Percentiles rank a stretch among this genome's conserved stretches.
These are phyloP conservation scores for Lactarius akahatsu DNA, from an alignment of 768 basidiomycete species.

Conservation along the genomic window DNA sequence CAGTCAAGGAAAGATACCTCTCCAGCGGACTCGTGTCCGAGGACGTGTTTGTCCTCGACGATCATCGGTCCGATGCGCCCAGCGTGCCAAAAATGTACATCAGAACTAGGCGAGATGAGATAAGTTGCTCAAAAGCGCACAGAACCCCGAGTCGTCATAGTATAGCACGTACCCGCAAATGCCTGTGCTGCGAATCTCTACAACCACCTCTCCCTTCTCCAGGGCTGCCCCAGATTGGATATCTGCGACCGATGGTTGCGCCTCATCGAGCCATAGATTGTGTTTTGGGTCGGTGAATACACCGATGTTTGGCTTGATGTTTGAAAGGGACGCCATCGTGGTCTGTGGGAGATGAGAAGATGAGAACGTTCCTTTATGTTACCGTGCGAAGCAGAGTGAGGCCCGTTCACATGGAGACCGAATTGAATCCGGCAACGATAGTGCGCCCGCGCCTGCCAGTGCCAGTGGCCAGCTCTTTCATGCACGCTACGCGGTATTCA, in stretches of 20 bases:
- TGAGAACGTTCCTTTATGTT: background rate
- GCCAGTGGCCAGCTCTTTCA: background rate
- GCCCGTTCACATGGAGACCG: background rate
- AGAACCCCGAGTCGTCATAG: too few species aligned
- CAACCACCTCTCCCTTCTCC: constrained; percentile 54
- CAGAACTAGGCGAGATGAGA: constrained; percentile 46
- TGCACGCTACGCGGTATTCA: too few species aligned
- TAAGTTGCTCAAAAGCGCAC: background rate
- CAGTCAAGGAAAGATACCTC: constrained; percentile 40
- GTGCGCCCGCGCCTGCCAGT: too few species aligned
- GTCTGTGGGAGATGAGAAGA: constrained; percentile 36
- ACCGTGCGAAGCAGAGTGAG: background rate
- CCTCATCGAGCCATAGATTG: constrained; percentile 35
- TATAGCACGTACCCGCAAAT: constrained; percentile 57
- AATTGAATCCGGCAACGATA: background rate
- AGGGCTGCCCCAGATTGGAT: constrained; percentile 18
- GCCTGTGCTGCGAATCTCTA: constrained; percentile 66
- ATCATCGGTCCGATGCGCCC: constrained; percentile 69
- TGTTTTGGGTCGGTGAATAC: constrained; percentile 29
- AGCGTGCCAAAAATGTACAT: constrained; percentile 74
- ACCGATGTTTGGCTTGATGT: constrained; percentile 29
- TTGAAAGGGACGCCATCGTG: constrained; percentile 4
- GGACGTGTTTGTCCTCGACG: constrained; percentile 53
- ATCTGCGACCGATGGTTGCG: constrained; percentile 27
- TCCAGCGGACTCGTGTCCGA: constrained; percentile 68